Percentiles rank a stretch among this genome's conserved stretches.
phyloP scores from a whole-genome alignment of 108 stramenopile genomes.

The Aureococcus anophagefferens region DNA sequence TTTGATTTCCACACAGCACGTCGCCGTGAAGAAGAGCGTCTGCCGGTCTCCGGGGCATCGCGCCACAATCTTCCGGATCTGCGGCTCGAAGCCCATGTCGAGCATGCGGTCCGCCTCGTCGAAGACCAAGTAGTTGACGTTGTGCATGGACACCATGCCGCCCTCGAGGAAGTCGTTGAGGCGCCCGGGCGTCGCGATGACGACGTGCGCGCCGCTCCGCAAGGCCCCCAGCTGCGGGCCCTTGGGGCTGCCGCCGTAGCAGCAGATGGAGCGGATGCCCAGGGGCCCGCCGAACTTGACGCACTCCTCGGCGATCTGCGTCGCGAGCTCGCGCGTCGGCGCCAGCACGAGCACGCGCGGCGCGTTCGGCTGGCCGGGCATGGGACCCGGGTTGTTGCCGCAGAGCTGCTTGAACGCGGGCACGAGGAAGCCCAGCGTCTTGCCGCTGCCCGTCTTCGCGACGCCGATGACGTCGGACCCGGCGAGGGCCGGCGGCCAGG shows the following conservation, averaged over 20 bases:
- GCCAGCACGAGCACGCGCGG: constrained; percentile 72
- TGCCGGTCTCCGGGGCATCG: constrained; percentile 71
- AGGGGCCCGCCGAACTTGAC: constrained; percentile 83
- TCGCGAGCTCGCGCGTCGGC: constrained; percentile 95
- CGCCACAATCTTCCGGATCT: constrained; percentile 88
- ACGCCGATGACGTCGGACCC: constrained; percentile 89
- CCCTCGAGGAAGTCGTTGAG: constrained; percentile 93
- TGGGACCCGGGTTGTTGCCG: constrained; percentile 14
- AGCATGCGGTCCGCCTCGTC: constrained; percentile 92
- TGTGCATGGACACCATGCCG: constrained; percentile 67
- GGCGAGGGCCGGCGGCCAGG: constrained; percentile 78
- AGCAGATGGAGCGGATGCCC: constrained; percentile 83
- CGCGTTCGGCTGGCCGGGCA: constrained; percentile 34
- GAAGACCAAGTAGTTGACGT: constrained; percentile 79
- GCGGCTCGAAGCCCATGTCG: constrained; percentile 98
- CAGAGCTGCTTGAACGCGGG: constrained; percentile 75
- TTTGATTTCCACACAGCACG: too few species aligned
- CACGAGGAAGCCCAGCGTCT: constrained; percentile 90
- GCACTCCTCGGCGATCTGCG: constrained; percentile 92
- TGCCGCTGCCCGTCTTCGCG: constrained; percentile 93
- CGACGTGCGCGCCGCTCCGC: constrained; percentile 65
- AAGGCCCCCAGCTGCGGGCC: constrained; percentile 77
- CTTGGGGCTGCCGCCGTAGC: constrained; percentile 90
- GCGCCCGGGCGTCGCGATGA: constrained; percentile 95
- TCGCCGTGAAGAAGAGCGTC: constrained; percentile 93